Evolutionary conservation across 179 eudicot species (phyloP), one percentile per base, ranked within the genome.

Genomic region (Camellia oleifera): DNA sequence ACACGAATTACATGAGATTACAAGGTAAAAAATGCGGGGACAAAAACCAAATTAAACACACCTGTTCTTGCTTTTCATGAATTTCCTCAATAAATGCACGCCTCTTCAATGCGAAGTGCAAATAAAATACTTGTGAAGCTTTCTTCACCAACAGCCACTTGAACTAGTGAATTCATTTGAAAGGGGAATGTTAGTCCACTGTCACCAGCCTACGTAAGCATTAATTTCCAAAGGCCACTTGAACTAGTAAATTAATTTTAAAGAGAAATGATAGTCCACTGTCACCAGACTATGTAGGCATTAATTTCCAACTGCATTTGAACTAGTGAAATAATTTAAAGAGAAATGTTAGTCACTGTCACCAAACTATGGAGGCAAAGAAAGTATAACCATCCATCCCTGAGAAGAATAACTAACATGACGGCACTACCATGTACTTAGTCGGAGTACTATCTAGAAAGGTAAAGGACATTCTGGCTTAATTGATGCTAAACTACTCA

Each of bases 61-160:
- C 99, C 97, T 97, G 99, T 84, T 90, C 99, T 85, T 97, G 99
- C 85, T 91, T 97, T 85, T 97, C 99, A 18, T 92, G 92, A 79
- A 97, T 91, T 83, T 97, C 98, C 90, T 97, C 95, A 77, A 91
- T 83, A 83, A 97, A 69, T 65, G 93, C 92, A 44, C 98, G 95
- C 77, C 84, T 94, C 89, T 97, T 97, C 85, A 97, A 82, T 45
- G 99, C 87, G 76, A 97, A 88, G 81, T 97, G 99, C 64, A 96
- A 88, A 82, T 82, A 92, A 77, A 97, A 86, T 61, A 97, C 97
- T 85, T 97, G 99, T 0, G 97, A 80, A 69, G 99, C 98, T 89
- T 94, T 94, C 95, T 97, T 97, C 81, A 86, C 83, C 82, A 97
- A 86, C 80, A 87, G 87, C 99, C 99, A 97, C 88, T 91, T 97